phyloP scores from a whole-genome alignment of 2,329 filamentous ascomycete species.

The Pochonia chlamydosporia region DNA sequence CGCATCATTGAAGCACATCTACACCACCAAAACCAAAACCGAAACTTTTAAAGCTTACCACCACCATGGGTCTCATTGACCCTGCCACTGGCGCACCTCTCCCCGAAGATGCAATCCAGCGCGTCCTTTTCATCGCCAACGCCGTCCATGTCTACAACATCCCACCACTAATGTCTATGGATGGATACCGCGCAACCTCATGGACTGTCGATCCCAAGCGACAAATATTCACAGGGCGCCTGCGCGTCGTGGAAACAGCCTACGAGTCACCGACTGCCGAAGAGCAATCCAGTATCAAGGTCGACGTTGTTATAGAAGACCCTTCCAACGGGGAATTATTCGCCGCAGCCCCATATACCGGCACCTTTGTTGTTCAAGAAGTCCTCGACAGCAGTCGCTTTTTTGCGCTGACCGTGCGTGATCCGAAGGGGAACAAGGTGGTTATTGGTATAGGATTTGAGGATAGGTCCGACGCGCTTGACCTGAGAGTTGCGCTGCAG shows the following conservation, averaged over 20 bases:
- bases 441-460: conserved; percentile 82
- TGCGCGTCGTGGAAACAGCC: conserved; percentile 74
- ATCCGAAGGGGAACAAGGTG: conserved; percentile 69
- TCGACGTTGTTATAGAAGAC: conserved; percentile 77
- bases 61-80: conserved; percentile 55
- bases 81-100: conserved; percentile 64
- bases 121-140: conserved; percentile 71
- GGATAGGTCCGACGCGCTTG: conserved; percentile 78
- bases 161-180: conserved; percentile 70
- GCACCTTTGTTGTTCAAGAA: conserved; percentile 62
- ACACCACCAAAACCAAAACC: not conserved
- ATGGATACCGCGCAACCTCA: conserved; percentile 69
- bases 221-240: conserved; percentile 79
- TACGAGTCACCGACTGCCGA: conserved; percentile 28
- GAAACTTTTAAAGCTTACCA: not conserved
- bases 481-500: conserved; percentile 75
- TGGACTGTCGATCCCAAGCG: conserved; percentile 70
- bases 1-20: too few relatives aligned
- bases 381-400: conserved; percentile 76
- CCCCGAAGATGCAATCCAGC: conserved; percentile 73
- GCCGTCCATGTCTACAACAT: conserved; percentile 83
- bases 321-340: conserved; percentile 67
- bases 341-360: conserved; percentile 74
- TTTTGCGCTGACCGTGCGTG: conserved; percentile 77
- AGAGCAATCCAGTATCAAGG: conserved; percentile 48